These are phyloP conservation scores for Piper betle DNA, from an alignment of 164 flowering plant species.

Conservation along the genomic window DNA sequence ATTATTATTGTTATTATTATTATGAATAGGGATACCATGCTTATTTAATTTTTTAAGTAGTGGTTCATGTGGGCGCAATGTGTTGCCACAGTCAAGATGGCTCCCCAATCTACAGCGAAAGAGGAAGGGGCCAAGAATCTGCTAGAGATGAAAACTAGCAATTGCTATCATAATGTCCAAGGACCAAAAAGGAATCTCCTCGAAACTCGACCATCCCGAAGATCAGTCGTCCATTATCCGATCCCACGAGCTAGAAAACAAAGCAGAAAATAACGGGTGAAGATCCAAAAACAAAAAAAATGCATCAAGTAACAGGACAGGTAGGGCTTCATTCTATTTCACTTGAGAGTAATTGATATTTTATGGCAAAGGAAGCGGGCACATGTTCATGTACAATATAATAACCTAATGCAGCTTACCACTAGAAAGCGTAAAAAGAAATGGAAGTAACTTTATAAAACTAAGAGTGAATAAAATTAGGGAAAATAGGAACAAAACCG, in stretches of 20 bases:
- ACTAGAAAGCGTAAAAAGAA: too few relatives aligned
- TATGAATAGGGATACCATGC: not conserved
- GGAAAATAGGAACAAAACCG: too few relatives aligned
- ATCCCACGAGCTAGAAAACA: not conserved
- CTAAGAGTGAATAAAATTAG: too few relatives aligned
- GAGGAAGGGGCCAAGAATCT: not conserved
- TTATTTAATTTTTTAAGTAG: too few relatives aligned
- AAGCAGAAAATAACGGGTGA: not conserved
- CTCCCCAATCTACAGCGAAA: not conserved
- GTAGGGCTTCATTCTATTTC: not conserved
- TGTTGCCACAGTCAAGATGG: not conserved
- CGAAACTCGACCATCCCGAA: not conserved
- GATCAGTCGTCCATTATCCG: not conserved
- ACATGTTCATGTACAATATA: too few relatives aligned
- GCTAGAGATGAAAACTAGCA: not conserved
- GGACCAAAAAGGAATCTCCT: not conserved
- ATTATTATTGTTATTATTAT: too few relatives aligned
- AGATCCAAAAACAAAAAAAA: not conserved
- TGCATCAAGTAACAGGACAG: not conserved
- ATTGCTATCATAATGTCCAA: too few relatives aligned
- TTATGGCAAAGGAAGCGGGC: too few relatives aligned
- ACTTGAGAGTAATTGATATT: not conserved
- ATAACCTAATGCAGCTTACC: too few relatives aligned
- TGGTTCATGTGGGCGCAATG: not conserved
- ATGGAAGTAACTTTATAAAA: too few relatives aligned